Percentiles rank a stretch among this genome's conserved stretches.
Conservation (phyloP, 1,284 basidiomycete species). For the Xerocomus amazonicus region DNA sequence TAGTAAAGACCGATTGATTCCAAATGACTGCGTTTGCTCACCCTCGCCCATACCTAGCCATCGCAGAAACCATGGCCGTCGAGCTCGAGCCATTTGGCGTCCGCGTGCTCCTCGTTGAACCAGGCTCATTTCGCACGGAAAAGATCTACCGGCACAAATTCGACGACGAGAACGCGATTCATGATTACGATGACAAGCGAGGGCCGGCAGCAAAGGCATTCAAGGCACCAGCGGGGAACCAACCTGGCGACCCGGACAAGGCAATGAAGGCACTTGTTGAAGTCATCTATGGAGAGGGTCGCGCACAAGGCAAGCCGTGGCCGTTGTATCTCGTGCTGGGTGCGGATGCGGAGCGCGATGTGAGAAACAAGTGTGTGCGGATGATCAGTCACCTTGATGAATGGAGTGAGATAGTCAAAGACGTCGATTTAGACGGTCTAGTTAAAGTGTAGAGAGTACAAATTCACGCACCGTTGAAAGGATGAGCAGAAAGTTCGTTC, state of each 20-base stretch:
- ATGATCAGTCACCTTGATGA: constrained; percentile 42
- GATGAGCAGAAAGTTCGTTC: too few relatives aligned
- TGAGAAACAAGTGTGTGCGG: constrained; percentile 39
- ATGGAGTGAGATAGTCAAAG: constrained; percentile 42
- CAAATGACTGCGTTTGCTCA: neutral
- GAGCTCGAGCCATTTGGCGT: constrained; percentile 53
- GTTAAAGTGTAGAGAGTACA: neutral
- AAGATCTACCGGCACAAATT: constrained; percentile 31
- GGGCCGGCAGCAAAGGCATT: constrained; percentile 28
- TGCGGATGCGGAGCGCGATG: constrained; percentile 42
- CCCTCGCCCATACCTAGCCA: constrained; percentile 19
- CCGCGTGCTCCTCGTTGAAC: constrained; percentile 50
- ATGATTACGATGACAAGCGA: constrained; percentile 44
- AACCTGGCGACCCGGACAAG: constrained; percentile 50
- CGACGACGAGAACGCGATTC: constrained; percentile 32
- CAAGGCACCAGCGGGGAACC: constrained; percentile 32
- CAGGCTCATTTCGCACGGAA: constrained; percentile 52
- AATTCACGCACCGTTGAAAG: too few relatives aligned
- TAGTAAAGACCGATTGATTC: constrained; percentile 30
- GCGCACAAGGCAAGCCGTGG: constrained; percentile 43
- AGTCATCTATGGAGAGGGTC: constrained; percentile 41
- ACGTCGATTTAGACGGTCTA: constrained; percentile 33
- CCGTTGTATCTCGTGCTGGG: constrained; percentile 49
- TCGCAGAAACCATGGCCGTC: constrained; percentile 47
- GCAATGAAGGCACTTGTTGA: constrained; percentile 52